Base-by-base conservation (phyloP, 225 moss, liverwort and hornwort genomes). In the Marchantia polymorpha region DNA sequence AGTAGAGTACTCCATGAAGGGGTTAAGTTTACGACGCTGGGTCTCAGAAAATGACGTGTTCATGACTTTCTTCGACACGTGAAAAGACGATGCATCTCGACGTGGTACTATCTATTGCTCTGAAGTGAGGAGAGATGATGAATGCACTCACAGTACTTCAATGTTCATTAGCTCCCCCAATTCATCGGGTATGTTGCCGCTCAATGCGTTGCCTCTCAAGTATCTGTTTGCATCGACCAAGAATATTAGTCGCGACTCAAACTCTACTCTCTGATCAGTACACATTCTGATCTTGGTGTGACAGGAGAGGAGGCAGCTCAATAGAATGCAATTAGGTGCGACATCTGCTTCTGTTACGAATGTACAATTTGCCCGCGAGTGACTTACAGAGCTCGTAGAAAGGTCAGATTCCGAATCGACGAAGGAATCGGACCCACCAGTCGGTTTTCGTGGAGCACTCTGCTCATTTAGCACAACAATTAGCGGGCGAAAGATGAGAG, bases 381-480 rank as follows among this genome's bases (percentile, higher is more conserved):
- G 72, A 86, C 92, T 89, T 89, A 95, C 95, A 95, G 79, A 48
- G 93, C 91, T 77, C 77, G 85, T 26, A 95, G 80, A 22, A 81
- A 82, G 72, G 81, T 82, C 76, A 91, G 78, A 55, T 93, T 89
- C 82, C 88, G 83, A 73, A 95, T 83, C 76, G 91, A 90, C 75
- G 80, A 73, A 31, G 95, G 95, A 78, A 95, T 95, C 12, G 88
- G 84, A 55, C 95, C 95, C 66, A 87, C 86, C n/a, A 95, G 78
- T 16, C 83, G 82, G 78, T 95, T 95, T 77, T 90, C 82, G 79
- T 95, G 95, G 82, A 95, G 95, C 17, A 90, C 92, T 63, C 95
- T 95, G 88, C 78, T 76, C 66, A 54, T 22, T 54, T 3, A 39
- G 14, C n/a, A n/a, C n/a, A n/a, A n/a, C n/a, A n/a, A n/a, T n/a